Percentiles rank a stretch among this genome's conserved stretches.
Evolutionary conservation across 345 rosid genomes (phyloP).

Genomic region (Populus simonii): DNA sequence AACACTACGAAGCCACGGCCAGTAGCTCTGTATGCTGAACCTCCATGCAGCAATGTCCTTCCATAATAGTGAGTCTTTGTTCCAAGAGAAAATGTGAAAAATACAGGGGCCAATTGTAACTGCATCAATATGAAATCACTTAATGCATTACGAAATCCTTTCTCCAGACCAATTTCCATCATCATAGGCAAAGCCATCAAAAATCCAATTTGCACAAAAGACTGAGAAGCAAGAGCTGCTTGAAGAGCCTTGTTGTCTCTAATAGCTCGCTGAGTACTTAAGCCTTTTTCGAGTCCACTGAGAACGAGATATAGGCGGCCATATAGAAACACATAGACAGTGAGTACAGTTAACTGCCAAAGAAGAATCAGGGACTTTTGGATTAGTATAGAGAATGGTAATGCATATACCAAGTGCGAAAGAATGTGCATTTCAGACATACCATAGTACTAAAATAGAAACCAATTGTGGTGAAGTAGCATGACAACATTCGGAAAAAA

Average conservation of each 20-base stretch:
- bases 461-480: constrained; percentile 96
- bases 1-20: constrained; percentile 98
- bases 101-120: constrained; percentile 89
- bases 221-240: constrained; percentile 96
- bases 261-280: constrained; percentile 63
- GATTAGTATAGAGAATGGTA: not conserved
- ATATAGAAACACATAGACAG: constrained; percentile 91
- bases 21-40: constrained; percentile 89
- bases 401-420: not conserved
- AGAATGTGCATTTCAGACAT: constrained; percentile 11
- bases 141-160: constrained; percentile 88
- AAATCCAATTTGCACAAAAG: constrained; percentile 94
- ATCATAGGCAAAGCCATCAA: constrained; percentile 97
- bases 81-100: constrained; percentile 97
- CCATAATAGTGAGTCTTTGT: constrained; percentile 98
- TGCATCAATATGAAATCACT: constrained; percentile 96
- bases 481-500: constrained; percentile 93
- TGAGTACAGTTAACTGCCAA: constrained; percentile 87
- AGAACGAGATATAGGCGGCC: constrained; percentile 97
- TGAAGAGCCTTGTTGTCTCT: constrained; percentile 91
- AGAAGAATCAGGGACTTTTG: constrained; percentile 19
- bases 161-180: constrained; percentile 96
- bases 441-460: constrained; percentile 98
- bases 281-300: constrained; percentile 85
- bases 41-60: constrained; percentile 94